phyloP scores from a whole-genome alignment of 495 filamentous ascomycete species.

The Echria macrotheca region DNA sequence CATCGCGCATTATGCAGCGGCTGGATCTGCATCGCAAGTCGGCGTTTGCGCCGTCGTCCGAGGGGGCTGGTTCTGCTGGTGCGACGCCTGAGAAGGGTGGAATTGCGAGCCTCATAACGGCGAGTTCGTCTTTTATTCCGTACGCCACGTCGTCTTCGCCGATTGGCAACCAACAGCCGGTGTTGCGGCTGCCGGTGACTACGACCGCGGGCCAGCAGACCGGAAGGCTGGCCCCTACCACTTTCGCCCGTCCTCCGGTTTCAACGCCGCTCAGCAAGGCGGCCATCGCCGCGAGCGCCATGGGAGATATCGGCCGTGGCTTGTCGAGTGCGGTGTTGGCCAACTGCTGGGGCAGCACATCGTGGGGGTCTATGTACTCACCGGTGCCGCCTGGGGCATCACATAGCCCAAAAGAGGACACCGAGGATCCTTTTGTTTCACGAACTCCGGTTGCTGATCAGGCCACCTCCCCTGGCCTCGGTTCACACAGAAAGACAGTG shows the following conservation, averaged over 20 bases:
- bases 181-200: slow-evolving; percentile 16
- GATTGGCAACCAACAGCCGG: slow-evolving; percentile 20
- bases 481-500: slow-evolving; percentile 77
- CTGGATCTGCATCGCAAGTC: slow-evolving; percentile 83
- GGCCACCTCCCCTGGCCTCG: slow-evolving; percentile 15
- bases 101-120: slow-evolving; percentile 83
- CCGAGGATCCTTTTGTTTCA: slow-evolving; percentile 45
- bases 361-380: slow-evolving; percentile 73
- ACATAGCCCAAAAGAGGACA: slow-evolving; percentile 31
- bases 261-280: slow-evolving; percentile 83
- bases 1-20: slow-evolving; percentile 84
- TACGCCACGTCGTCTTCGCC: slow-evolving; percentile 32
- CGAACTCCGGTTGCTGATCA: slow-evolving; percentile 33
- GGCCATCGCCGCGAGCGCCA: slow-evolving; percentile 73
- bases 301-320: slow-evolving; percentile 57
- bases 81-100: slow-evolving; percentile 49
- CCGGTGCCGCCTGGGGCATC: slow-evolving; percentile 25
- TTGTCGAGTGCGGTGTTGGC: slow-evolving; percentile 83
- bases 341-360: slow-evolving; percentile 84
- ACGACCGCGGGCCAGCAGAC: slow-evolving; percentile 32
- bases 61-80: slow-evolving; percentile 31
- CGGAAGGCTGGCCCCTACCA: slow-evolving; percentile 72
- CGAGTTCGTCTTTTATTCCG: slow-evolving; percentile 72
- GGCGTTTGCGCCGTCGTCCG: slow-evolving; percentile 45
- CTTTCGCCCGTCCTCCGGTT: slow-evolving; percentile 78